These are phyloP conservation scores for Lentinula sp. DNA, from an alignment of 768 basidiomycete genomes.

Conservation along the genomic window DNA sequence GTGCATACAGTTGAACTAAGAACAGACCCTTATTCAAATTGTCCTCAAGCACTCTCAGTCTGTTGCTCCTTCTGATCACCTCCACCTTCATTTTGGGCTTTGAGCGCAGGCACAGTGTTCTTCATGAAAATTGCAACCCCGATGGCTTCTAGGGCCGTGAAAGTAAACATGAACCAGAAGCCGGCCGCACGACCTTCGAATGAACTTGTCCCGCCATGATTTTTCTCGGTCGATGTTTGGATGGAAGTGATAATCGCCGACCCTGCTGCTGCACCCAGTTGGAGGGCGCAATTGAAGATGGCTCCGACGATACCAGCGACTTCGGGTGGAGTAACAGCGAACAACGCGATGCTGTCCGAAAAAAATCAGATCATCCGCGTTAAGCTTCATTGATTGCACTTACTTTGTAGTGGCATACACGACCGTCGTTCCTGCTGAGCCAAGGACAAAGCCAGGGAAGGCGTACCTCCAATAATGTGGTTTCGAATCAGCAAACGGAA, in stretches of 20 bases:
- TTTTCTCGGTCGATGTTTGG: conserved; percentile 34
- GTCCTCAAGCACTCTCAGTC: neutral
- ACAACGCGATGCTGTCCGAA: conserved; percentile 38
- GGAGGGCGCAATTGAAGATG: conserved; percentile 48
- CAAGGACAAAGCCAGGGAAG: conserved; percentile 46
- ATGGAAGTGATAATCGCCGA: conserved; percentile 44
- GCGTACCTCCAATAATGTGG: conserved; percentile 39
- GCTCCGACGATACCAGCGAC: conserved; percentile 51
- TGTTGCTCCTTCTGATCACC: neutral
- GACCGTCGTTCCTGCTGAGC: conserved; percentile 39
- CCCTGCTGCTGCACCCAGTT: conserved; percentile 47
- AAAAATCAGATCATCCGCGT: neutral
- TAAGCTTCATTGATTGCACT: conserved; percentile 11
- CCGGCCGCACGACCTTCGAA: conserved; percentile 38
- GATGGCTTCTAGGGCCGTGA: conserved; percentile 10
- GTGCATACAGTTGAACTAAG: neutral
- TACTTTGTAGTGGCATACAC: conserved; percentile 44
- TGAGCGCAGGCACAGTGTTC: neutral
- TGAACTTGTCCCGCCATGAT: conserved; percentile 21
- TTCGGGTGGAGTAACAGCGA: conserved; percentile 39
- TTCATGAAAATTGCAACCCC: conserved; percentile 1
- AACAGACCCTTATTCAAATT: no score
- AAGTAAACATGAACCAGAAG: conserved; percentile 37
- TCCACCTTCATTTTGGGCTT: neutral
- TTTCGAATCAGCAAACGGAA: conserved; percentile 33